Evolutionary conservation across 129 eudicot species (phyloP), one percentile per base, ranked within the genome.

Genomic region (Kitagawia praeruptora): DNA sequence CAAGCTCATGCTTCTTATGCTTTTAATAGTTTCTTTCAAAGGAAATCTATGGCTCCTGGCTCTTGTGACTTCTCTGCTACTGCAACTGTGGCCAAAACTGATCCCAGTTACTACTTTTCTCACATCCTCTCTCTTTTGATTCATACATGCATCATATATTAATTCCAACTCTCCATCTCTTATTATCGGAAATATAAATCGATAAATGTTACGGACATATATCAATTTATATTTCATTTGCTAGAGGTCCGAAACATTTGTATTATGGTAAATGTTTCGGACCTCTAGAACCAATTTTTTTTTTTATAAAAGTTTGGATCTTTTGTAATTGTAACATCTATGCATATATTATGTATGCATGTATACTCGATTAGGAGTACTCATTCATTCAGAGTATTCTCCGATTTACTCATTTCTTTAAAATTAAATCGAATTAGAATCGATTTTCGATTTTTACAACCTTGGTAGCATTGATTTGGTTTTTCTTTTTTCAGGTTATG

Each of bases 1-100:
- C 84, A 79, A 21, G 96, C 93, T 13, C 97, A 92, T 54, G 93
- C 96, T 23, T 92, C 97, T 6, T 92, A 89, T 56, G 96, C 97
- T 14, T 88, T 87, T 80, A 92, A 92, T 41, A 92, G 96, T 34
- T 92, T 84, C 54, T 92, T 71, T 75, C 93, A 90, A 83, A 85
- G 93, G 31, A 90, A 48, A 61, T 70, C 78, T 10, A 85, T 80
- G 81, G 90, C 86, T 34, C 89, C 95, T 37, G 97, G 89, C 70
- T 84, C 96, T 37, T 92, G 97, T 42, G 86, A 89, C 79, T 92
- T 92, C 75, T 83, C 89, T 37, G 93, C 90, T 64, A 87, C 97
- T 48, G 92, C 97, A 49, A 88, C 91, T 54, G 49, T 90, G 0
- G 94, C 95, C 3, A 87, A 79, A 82, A 89, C 92, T 18, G 96